phyloP scores from a whole-genome alignment of 2,329 filamentous ascomycete genomes.

The Trichophaea hybrida region DNA sequence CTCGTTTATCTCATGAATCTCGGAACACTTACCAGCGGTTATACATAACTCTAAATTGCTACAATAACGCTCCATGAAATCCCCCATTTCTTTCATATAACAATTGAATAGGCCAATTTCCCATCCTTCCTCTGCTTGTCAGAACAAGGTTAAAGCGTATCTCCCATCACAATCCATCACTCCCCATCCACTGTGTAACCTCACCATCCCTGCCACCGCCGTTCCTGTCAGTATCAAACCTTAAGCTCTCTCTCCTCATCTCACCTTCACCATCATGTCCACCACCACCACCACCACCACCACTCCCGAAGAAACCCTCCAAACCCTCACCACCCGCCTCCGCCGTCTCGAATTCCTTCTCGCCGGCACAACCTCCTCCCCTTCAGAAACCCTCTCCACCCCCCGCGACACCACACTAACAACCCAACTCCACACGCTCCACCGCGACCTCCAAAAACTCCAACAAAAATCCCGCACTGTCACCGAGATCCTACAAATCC shows the following conservation, averaged over 20 bases:
- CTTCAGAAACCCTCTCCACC: slow-evolving; percentile 36
- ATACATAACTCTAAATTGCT: too few species aligned
- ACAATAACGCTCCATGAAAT: too few species aligned
- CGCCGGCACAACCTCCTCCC: slow-evolving; percentile 38
- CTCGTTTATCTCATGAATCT: too few species aligned
- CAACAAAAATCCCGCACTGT: slow-evolving; percentile 24
- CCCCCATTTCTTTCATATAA: too few species aligned
- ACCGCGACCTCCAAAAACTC: slow-evolving; percentile 24
- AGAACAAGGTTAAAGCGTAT: too few species aligned
- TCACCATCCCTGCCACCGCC: too few species aligned
- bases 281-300: neutral
- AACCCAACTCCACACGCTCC: slow-evolving; percentile 23
- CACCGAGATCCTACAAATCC: slow-evolving; percentile 44
- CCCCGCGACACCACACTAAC: slow-evolving; percentile 39
- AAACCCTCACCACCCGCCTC: slow-evolving; percentile 45
- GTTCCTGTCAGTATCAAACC: too few species aligned
- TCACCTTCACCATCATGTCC: neutral
- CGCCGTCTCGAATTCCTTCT: slow-evolving; percentile 46
- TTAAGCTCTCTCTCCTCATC: neutral
- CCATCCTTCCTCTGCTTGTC: too few species aligned
- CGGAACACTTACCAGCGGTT: too few species aligned
- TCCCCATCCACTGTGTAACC: too few species aligned
- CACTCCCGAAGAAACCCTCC: slow-evolving; percentile 35
- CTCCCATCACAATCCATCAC: too few species aligned
- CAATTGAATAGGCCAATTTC: too few species aligned